Evolutionary conservation across 768 basidiomycete species (phyloP), one percentile per base, ranked within the genome.

Genomic region (Lactarius tabidus): DNA sequence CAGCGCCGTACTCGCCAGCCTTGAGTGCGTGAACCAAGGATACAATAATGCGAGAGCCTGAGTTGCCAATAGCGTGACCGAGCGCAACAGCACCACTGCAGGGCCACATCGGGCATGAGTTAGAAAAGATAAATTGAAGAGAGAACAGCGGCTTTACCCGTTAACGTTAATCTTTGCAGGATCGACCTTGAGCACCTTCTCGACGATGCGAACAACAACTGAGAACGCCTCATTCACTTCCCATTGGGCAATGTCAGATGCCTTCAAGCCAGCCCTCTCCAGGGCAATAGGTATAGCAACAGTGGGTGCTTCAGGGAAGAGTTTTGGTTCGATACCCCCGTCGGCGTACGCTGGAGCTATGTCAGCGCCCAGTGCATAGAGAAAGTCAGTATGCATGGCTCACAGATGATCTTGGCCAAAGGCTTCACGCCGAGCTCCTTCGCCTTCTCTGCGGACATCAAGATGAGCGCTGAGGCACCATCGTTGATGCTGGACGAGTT

Each of bases 181-280:
- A 75, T 93, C 89, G 68, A 99, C 82, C 62, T 82, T 81, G 68
- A 96, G 83, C 23, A 93, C 82, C 79, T 98, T 90, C 79, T 97
- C 93, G 3, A 90, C 91, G 59, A 96, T 89, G 57, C 89, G 84
- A 70, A 92, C 89, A 70, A 98, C 96, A 55, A 91, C 91, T 1
- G 94, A 95, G 84, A 98, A 99, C 31, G 96, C 96, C 77, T 99
- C 96, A 76, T 99, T 99, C 75, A 98, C 85, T 77, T 99, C 97
- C 74, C 93, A 99, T 57, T 90, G 82, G 53, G 94, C 82, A 69
- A 99, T 93, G 72, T 99, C 93, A 52, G 90, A 81, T 56, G 86
- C 73, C 23, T 86, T 85, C 63, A 98, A 80, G 70, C 91, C 91
- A 26, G 96, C 97, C 72, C 84, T 88, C 80, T 94, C 78, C 65